Conservation (phyloP, 768 basidiomycete species). For the Tricholoma hemisulphureum region DNA sequence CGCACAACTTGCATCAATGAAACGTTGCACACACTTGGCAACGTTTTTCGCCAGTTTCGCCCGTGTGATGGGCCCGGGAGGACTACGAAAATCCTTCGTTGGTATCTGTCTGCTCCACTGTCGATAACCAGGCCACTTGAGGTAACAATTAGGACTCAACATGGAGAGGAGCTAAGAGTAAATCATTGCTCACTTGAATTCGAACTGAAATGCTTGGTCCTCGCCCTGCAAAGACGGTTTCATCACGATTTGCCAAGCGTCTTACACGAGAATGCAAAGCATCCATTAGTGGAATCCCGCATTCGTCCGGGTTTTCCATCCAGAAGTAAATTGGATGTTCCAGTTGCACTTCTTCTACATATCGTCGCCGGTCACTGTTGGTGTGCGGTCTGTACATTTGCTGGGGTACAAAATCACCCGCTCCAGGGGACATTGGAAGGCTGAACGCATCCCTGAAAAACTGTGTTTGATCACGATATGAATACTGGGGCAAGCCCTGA, state of each 20-base stretch:
- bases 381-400: conserved; percentile 74
- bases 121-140: conserved; percentile 77
- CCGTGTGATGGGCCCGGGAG: conserved; percentile 73
- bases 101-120: conserved; percentile 82
- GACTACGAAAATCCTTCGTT: conserved; percentile 76
- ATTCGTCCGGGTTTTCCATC: conserved; percentile 50
- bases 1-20: conserved; percentile 50
- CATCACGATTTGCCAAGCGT: conserved; percentile 55
- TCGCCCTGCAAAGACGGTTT: conserved; percentile 65
- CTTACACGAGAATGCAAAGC: conserved; percentile 60
- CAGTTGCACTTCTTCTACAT: conserved; percentile 67
- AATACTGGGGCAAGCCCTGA: conserved; percentile 28
- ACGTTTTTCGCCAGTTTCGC: conserved; percentile 78
- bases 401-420: conserved; percentile 64
- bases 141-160: conserved; percentile 7
- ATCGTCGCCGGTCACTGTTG: conserved; percentile 71
- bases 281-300: conserved; percentile 63
- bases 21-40: conserved; percentile 71
- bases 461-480: conserved; percentile 44
- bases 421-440: conserved; percentile 34
- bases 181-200: conserved; percentile 52
- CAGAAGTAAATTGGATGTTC: conserved; percentile 65
- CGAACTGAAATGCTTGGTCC: conserved; percentile 82
- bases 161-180: conserved; percentile 1
- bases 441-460: conserved; percentile 43